phyloP scores from a whole-genome alignment of 148 eudicot genomes.

The Heliosperma pusillum region DNA sequence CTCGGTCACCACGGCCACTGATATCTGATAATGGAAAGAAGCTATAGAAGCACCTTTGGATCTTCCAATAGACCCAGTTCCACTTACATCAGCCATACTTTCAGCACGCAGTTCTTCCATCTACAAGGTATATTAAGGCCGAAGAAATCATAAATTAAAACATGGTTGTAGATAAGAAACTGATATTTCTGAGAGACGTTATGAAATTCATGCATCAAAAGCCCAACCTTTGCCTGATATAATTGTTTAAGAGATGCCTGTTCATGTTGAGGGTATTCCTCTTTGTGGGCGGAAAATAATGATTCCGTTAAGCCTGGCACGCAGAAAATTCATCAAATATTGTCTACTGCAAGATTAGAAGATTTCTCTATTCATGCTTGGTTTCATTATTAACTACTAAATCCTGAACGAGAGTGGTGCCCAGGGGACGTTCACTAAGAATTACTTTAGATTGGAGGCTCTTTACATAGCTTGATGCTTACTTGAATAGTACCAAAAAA shows the following conservation, averaged over 20 bases:
- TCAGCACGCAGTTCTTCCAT: slow-evolving; percentile 92
- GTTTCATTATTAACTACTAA: neutral
- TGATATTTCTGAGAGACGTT: neutral
- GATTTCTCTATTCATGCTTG: neutral
- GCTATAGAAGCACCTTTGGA: slow-evolving; percentile 87
- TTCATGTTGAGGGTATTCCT: slow-evolving; percentile 92
- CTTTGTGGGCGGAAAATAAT: slow-evolving; percentile 80
- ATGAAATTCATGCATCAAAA: neutral
- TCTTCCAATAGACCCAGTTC: slow-evolving; percentile 80
- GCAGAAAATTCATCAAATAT: slow-evolving; percentile 12
- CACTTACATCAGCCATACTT: slow-evolving; percentile 56
- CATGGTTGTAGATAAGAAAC: neutral
- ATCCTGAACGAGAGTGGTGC: no score
- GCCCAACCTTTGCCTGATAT: slow-evolving; percentile 74
- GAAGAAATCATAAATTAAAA: slow-evolving; percentile 10
- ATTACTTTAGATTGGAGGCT: no score
- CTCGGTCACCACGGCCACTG: slow-evolving; percentile 96
- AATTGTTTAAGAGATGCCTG: slow-evolving; percentile 86
- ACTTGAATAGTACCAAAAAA: neutral
- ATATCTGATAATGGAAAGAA: slow-evolving; percentile 80
- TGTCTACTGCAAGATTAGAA: neutral
- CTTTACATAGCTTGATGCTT: neutral
- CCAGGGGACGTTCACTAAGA: no score
- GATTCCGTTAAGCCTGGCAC: slow-evolving; percentile 82
- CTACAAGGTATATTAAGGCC: slow-evolving; percentile 35